These are phyloP conservation scores for Solanum etuberosum DNA, from an alignment of 257 asterid genomes.

Conservation along the genomic window DNA sequence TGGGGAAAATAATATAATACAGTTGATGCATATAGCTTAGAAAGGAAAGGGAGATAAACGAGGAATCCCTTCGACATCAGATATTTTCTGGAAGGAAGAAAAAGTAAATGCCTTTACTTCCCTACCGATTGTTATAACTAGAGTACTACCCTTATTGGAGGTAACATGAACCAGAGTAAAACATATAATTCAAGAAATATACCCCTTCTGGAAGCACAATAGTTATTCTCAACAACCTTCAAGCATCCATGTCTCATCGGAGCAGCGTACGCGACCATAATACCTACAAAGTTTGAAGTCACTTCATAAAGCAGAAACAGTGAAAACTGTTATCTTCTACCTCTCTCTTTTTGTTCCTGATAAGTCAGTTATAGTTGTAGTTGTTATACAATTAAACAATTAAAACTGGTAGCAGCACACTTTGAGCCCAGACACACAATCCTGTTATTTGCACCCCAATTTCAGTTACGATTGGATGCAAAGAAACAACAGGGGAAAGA, in stretches of 20 bases:
- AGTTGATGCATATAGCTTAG: not conserved
- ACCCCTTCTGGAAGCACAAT: conserved; percentile 94
- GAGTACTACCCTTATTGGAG: not conserved
- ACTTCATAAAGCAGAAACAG: not conserved
- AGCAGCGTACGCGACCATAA: conserved; percentile 60
- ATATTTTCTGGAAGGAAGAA: not conserved
- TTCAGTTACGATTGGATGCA: not conserved
- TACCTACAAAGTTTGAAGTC: conserved; percentile 41
- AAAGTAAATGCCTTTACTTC: not conserved
- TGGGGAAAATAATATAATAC: not conserved
- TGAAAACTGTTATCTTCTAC: not conserved
- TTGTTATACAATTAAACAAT: not conserved
- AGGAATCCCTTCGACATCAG: not conserved
- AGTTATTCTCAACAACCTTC: conserved; percentile 86
- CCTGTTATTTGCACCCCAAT: not conserved
- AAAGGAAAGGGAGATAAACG: not conserved
- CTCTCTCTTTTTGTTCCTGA: not conserved
- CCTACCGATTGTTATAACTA: not conserved
- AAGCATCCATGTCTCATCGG: conserved; percentile 80
- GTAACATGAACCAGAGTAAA: conserved; percentile 1
- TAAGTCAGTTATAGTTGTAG: not conserved
- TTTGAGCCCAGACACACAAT: not conserved
- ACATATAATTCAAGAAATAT: conserved; percentile 3
- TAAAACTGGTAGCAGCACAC: not conserved
- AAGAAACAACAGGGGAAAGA: not conserved